These are phyloP conservation scores for Discostella stelligera DNA, from an alignment of 352 stramenopile genomes.

Conservation along the genomic window DNA sequence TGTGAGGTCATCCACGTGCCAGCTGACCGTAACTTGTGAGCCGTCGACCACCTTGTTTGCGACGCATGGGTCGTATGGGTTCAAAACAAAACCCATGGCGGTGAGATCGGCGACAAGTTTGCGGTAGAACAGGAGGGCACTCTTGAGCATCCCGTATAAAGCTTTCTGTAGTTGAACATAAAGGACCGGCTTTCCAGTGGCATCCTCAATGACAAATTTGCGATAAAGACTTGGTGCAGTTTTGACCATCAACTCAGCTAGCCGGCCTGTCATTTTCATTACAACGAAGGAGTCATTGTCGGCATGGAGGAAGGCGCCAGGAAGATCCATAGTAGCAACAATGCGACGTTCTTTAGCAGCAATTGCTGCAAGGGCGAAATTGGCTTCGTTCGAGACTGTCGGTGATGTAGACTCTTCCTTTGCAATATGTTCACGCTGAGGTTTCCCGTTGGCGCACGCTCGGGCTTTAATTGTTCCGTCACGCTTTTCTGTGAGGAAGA, in stretches of 20 bases:
- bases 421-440: not conserved
- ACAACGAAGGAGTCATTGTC: constrained; percentile 3
- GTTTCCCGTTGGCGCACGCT: constrained; percentile 15
- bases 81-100: constrained; percentile 21
- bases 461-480: constrained; percentile 14
- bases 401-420: constrained; percentile 15
- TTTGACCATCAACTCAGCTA: constrained; percentile 24
- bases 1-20: constrained; percentile 5
- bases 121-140: constrained; percentile 34
- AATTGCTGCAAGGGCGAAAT: constrained; percentile 30
- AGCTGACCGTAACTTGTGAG: not conserved
- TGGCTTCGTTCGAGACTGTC: not conserved
- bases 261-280: not conserved
- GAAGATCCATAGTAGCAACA: constrained; percentile 20
- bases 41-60: constrained; percentile 43
- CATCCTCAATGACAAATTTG: constrained; percentile 19
- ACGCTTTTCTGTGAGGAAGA: constrained; percentile 14
- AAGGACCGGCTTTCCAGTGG: constrained; percentile 25
- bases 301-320: constrained; percentile 42
- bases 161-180: constrained; percentile 41
- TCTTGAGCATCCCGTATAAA: constrained; percentile 26
- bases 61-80: constrained; percentile 53
- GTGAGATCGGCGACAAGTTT: constrained; percentile 25
- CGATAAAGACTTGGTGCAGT: constrained; percentile 21
- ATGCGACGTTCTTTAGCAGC: constrained; percentile 26